These are phyloP conservation scores for Spathaspora jeffriesii DNA, from an alignment of 1,139 yeast genomes.

Conservation along the genomic window DNA sequence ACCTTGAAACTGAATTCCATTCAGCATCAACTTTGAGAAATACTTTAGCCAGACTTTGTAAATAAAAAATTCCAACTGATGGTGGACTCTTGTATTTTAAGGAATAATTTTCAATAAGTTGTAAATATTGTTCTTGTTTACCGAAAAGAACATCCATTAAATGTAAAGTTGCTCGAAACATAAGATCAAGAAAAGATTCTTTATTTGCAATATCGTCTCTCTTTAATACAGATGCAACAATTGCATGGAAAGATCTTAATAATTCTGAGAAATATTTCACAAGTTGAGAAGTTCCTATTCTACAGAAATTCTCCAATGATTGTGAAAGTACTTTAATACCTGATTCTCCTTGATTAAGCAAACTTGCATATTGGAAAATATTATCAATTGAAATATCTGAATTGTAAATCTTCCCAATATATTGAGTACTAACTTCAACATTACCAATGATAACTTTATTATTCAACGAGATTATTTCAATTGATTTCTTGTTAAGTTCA, in stretches of 20 bases:
- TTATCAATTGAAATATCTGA: constrained; percentile 59
- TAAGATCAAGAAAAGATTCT: constrained; percentile 30
- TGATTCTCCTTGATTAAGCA: constrained; percentile 40
- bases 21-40: constrained; percentile 51
- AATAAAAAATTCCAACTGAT: constrained; percentile 50
- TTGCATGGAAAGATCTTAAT: constrained; percentile 41
- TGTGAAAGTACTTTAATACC: constrained; percentile 47
- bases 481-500: constrained; percentile 39
- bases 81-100: constrained; percentile 37
- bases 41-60: constrained; percentile 46
- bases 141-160: constrained; percentile 66
- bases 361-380: constrained; percentile 56
- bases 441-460: constrained; percentile 46
- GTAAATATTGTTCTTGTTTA: constrained; percentile 62
- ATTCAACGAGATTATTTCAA: constrained; percentile 35
- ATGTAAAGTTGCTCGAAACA: constrained; percentile 59
- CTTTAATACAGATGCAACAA: constrained; percentile 30
- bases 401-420: constrained; percentile 71
- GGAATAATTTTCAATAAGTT: constrained; percentile 53
- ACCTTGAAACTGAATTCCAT: constrained; percentile 66
- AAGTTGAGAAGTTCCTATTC: constrained; percentile 46
- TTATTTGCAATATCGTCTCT: constrained; percentile 11
- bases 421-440: constrained; percentile 61
- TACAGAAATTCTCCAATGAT: constrained; percentile 39
- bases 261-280: constrained; percentile 59